These are phyloP conservation scores for Fusarium buxicola DNA, from an alignment of 2,329 filamentous ascomycete species.

Conservation along the genomic window DNA sequence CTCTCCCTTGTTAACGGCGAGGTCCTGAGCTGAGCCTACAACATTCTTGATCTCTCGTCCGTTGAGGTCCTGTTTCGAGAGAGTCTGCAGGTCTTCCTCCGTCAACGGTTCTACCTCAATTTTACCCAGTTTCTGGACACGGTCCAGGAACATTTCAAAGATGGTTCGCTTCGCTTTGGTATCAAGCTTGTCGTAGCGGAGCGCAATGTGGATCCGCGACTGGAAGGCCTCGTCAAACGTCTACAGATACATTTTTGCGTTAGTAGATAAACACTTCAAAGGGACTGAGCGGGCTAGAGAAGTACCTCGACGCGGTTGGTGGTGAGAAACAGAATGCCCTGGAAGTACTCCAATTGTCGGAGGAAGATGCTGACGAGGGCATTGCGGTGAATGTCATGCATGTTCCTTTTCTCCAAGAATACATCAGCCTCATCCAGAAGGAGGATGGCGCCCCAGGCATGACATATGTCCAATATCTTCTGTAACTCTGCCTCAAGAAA, in stretches of 20 bases:
- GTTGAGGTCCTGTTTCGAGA: constrained; percentile 74
- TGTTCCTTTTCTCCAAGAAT: constrained; percentile 84
- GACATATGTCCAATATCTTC: constrained; percentile 86
- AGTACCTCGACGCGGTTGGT: constrained; percentile 82
- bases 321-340: constrained; percentile 89
- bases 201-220: constrained; percentile 85
- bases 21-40: constrained; percentile 82
- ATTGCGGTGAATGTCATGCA: constrained; percentile 87
- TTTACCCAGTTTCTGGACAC: constrained; percentile 74
- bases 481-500: constrained; percentile 81
- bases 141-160: constrained; percentile 85
- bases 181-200: constrained; percentile 82
- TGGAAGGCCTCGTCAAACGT: constrained; percentile 94
- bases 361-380: constrained; percentile 89
- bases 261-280: background rate
- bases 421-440: constrained; percentile 89
- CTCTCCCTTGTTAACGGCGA: constrained; percentile 80
- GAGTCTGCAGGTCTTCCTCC: constrained; percentile 73
- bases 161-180: constrained; percentile 79
- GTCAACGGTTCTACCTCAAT: constrained; percentile 70
- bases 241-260: constrained; percentile 47
- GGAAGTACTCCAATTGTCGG: constrained; percentile 88
- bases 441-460: constrained; percentile 86
- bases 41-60: constrained; percentile 87
- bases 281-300: constrained; percentile 3